Evolutionary conservation across 352 stramenopile genomes (phyloP).

Genomic region (Pelagophyceae sp.): DNA sequence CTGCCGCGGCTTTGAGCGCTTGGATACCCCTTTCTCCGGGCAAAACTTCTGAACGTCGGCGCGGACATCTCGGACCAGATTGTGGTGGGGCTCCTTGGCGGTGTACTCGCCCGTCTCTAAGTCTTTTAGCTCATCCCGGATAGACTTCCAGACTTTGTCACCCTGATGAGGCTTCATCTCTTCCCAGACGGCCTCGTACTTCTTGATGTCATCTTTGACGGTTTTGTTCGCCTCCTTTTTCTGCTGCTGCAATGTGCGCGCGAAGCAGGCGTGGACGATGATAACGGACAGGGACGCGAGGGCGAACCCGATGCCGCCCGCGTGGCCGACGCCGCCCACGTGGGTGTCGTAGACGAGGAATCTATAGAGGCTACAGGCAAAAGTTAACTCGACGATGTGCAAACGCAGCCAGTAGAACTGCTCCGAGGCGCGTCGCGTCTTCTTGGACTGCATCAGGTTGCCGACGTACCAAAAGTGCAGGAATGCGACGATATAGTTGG

Average conservation of each 20-base stretch:
- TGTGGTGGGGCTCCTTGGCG: no score
- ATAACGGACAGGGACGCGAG: background rate
- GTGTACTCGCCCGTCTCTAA: no score
- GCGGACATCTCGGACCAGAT: no score
- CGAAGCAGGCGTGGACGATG: background rate
- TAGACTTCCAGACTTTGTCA: no score
- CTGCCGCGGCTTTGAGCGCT: background rate
- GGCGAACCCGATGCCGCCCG: background rate
- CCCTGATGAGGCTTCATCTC: no score
- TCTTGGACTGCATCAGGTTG: background rate
- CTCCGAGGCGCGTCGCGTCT: background rate
- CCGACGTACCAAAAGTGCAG: background rate
- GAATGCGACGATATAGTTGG: no score
- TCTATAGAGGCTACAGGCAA: no score
- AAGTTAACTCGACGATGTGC: background rate
- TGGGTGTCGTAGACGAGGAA: no score
- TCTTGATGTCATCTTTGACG: background rate
- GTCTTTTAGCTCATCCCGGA: no score
- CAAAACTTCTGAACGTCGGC: no score
- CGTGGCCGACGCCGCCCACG: no score
- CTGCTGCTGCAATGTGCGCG: background rate
- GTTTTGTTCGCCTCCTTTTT: background rate
- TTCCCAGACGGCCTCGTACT: background rate
- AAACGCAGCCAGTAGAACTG: background rate
- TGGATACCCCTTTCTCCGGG: no score